Base-by-base conservation (phyloP, 2,329 filamentous ascomycete genomes). In the Pyrenophora tritici-repentis region DNA sequence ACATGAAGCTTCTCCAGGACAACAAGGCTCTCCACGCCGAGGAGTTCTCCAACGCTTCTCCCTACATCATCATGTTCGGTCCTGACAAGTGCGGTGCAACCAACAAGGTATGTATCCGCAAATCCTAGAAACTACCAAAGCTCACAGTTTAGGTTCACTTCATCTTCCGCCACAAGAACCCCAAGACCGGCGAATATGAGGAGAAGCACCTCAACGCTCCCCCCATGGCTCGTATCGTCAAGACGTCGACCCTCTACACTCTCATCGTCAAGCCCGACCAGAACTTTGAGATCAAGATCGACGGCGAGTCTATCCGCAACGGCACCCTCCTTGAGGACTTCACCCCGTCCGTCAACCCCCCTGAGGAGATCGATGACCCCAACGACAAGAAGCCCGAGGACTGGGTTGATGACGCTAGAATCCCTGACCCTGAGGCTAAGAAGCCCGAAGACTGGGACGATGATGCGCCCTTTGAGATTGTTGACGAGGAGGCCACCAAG, bases 121-220 rank as follows among this genome's bases (percentile, higher is more conserved):
- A n/a, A 4, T 32, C 14, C 26, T 17, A 3, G 44, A 47, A 59
- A 48, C 39, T 43, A 26, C 33, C 38, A 38, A 39, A 42, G 26
- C 59, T 72, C 43, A 74, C 49, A 41, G 24, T 38, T 31, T 44
- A 84, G 81, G 85, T 87, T 55, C 85, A 87, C 78, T 96, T 99
- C 81, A 99, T 99, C 78, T 96, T 99, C 86, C 94, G 95, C 80
- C 94, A 99, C 89, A 99, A 97, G 90, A 99, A 97, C 86, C 94
- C 94, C 74, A 97, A 96, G 89, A 97, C 91, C 39, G 93, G 93
- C 81, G 91, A 97, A 79, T 99, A 99, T 72, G 93, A 99, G 85
- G 94, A 99, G 89, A 99, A 99, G 88, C 94, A 99, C 80, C 84
- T 99, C 60, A 86, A 84, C 74, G 84, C 83, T 68, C 88, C 93